Base-by-base conservation (phyloP, 2,329 filamentous ascomycete species). In the Microdochium trichocladiopsis region DNA sequence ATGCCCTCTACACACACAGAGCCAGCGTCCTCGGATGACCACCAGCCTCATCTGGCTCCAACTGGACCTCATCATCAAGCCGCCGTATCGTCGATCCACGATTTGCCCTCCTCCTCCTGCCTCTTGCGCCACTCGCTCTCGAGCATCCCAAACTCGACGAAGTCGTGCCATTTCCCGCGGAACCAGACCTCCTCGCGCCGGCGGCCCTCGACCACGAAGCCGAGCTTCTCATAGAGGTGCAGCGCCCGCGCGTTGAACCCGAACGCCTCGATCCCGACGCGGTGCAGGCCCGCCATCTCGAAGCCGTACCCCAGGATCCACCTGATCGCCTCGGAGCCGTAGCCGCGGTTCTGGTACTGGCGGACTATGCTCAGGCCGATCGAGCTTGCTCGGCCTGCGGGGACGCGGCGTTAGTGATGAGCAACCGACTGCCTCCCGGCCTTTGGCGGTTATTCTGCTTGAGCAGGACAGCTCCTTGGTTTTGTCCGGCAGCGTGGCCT, bases 241-340 rank as follows among this genome's bases (percentile, higher is more conserved):
- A 65, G 25, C 2, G 70, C 71, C 0, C 68, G 64, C 21, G 55
- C 54, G 47, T 74, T 74, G 56, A 62, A 73, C 37, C 57, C 69
- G 49, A 72, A 68, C 2, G 61, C 64, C 6, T 59, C 55, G 5
- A 74, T 64, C 25, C 57, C 59, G 28, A 74, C 62, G 21, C 65
- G 58, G 53, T 74, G 71, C 63, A 73, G 51, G 9, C 66, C 68
- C 9, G 61, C 67, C 8, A 59, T 56, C 18, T 58, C 52, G 55
- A 75, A 75, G 1, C 65, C 72, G 61, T 68, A 72, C 21, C 69
- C 58, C 10, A 73, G 48, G 2, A 55, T 63, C 70, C 70, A 75
- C 5, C 56, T 49, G 25, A 73, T 70, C 3, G 70, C 66, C 52
- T 75, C 72, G 25, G 54, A 55, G 14, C 71, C 72, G 54, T 73